phyloP scores from a whole-genome alignment of 129 eudicot genomes.

The Flaveria linearis region DNA sequence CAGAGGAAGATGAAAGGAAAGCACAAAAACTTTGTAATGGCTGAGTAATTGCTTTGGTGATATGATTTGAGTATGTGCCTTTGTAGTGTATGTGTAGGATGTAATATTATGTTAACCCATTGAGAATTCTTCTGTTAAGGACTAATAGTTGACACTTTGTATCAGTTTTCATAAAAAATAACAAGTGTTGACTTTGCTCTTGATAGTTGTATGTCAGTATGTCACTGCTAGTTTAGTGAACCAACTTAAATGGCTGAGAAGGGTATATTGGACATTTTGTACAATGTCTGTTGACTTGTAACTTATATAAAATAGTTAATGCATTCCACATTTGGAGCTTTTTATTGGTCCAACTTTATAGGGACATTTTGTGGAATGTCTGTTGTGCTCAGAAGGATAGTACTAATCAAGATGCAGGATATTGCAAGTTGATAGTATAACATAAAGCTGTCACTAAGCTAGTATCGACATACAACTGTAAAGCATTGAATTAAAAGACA shows the following conservation, averaged over 20 bases:
- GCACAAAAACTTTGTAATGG: too few relatives aligned
- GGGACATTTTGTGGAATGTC: neutral
- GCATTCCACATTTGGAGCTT: constrained; percentile 12
- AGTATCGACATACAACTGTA: neutral
- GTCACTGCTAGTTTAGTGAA: too few relatives aligned
- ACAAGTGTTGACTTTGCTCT: constrained; percentile 9
- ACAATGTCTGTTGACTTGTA: neutral
- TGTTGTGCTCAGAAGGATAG: neutral
- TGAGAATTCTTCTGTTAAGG: neutral
- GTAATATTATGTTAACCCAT: neutral
- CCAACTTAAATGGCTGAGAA: neutral
- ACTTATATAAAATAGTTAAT: constrained; percentile 3
- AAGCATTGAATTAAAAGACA: neutral
- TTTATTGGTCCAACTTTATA: constrained; percentile 8
- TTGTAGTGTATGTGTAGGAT: neutral
- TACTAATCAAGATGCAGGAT: constrained; percentile 1
- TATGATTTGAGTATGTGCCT: neutral
- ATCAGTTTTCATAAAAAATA: neutral
- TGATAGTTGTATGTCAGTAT: too few relatives aligned
- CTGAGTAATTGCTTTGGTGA: neutral
- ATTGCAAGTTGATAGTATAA: neutral
- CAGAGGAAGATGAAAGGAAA: too few relatives aligned
- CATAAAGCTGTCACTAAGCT: neutral
- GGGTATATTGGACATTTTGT: constrained; percentile 10
- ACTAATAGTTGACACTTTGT: neutral